phyloP scores from a whole-genome alignment of 1,284 basidiomycete genomes.

The Pseudozyma hubeiensis region DNA sequence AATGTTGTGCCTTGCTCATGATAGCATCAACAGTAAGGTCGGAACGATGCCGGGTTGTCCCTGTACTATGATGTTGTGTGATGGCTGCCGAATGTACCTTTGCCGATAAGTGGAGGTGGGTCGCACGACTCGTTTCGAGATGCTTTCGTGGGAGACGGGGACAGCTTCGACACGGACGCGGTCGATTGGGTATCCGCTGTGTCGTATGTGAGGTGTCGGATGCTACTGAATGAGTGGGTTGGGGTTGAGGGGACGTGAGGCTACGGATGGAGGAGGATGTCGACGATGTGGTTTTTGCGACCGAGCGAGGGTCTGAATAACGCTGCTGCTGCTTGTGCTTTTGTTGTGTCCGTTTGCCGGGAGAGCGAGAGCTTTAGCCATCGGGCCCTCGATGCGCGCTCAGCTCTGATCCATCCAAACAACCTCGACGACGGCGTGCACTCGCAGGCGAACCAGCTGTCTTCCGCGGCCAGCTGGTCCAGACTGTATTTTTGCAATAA shows the following conservation, averaged over 20 bases:
- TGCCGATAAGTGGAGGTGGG: slow-evolving; percentile 16
- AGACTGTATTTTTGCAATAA: background rate
- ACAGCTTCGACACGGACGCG: background rate
- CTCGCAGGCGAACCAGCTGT: slow-evolving; percentile 4
- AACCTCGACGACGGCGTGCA: background rate
- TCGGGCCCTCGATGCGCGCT: slow-evolving; percentile 27
- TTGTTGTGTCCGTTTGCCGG: slow-evolving; percentile 25
- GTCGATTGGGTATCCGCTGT: background rate
- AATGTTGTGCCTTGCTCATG: too few relatives aligned
- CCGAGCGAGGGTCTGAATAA: slow-evolving; percentile 4
- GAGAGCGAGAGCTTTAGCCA: slow-evolving; percentile 3
- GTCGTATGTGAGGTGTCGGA: background rate
- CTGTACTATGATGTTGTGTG: slow-evolving; percentile 1
- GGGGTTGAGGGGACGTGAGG: background rate
- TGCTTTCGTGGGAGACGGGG: background rate
- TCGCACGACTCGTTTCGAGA: slow-evolving; percentile 11
- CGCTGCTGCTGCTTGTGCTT: slow-evolving; percentile 7
- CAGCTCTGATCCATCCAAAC: slow-evolving; percentile 8
- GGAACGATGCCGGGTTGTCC: background rate
- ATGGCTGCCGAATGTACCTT: background rate
- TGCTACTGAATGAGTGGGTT: too few relatives aligned
- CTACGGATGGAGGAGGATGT: background rate
- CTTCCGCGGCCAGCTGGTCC: background rate
- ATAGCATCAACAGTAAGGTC: too few relatives aligned
- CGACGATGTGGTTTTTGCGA: slow-evolving; percentile 13